Percentiles rank a stretch among this genome's conserved stretches.
Conservation (phyloP, 352 stramenopile genomes). For the Globisporangium middletonii region DNA sequence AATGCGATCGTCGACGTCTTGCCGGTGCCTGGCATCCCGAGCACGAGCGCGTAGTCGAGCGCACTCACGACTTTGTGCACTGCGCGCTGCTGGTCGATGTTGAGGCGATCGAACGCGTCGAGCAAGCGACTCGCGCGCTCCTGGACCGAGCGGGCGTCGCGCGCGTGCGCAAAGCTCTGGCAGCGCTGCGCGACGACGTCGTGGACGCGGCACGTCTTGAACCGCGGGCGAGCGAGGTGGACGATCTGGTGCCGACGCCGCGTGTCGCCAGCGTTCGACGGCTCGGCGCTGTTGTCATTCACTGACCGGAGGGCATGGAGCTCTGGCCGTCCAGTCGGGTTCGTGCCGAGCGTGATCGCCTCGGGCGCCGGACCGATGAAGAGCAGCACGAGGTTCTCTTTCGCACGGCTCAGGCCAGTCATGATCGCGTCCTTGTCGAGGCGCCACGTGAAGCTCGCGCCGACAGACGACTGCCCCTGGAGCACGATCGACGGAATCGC, state of each 20-base stretch:
- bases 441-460: conserved; percentile 56
- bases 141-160: conserved; percentile 7
- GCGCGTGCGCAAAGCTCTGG: conserved; percentile 1
- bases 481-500: conserved; percentile 53
- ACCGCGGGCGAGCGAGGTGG: conserved; percentile 51
- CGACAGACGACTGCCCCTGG: conserved; percentile 50
- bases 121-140: conserved; percentile 21
- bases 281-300: not conserved
- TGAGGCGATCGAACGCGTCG: conserved; percentile 53
- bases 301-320: conserved; percentile 22
- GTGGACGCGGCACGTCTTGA: conserved; percentile 38
- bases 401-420: conserved; percentile 60
- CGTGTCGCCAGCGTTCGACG: conserved; percentile 31
- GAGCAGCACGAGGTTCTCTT: conserved; percentile 71
- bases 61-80: conserved; percentile 77
- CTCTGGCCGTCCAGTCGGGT: conserved; percentile 21
- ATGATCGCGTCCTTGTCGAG: conserved; percentile 72
- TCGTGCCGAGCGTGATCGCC: conserved; percentile 32
- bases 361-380: conserved; percentile 57
- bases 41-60: conserved; percentile 93
- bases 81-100: conserved; percentile 70
- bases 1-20: conserved; percentile 97
- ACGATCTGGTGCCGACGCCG: conserved; percentile 59
- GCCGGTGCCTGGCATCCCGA: conserved; percentile 94
- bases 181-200: conserved; percentile 38